Evolutionary conservation across 2,329 filamentous ascomycete genomes (phyloP), one percentile per base, ranked within the genome.

Genomic region (Cercospora brassicicola): DNA sequence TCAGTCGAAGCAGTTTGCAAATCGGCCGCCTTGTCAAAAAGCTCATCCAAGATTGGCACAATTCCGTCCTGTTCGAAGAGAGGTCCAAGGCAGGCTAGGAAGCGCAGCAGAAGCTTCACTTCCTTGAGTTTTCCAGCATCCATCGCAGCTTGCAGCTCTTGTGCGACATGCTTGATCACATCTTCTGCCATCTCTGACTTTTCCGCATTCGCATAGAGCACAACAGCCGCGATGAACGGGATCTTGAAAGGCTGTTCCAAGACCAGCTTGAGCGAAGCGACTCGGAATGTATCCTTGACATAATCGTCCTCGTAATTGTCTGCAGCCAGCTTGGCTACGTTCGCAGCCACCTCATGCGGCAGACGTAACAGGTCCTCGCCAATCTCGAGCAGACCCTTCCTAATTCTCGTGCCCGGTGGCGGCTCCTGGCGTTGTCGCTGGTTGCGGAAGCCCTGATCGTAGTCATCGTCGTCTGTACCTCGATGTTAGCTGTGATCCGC

Each of bases 181-280:
- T 93, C 88, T 42, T 85, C 85, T 33, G 90, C 87, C 39, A 96
- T 84, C 72, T 95, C 91, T 4, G 90, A 85, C 77, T 92, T 93
- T 74, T 91, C 82, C 28, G 88, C 87, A 81, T 98, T 97, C 72
- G 90, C 87, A 66, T 93, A 87, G 67, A 97, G 85, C 53, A 96
- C 86, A 13, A 94, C 89, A 20, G 91, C 92, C 9, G 94, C 93
- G 42, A 96, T 86, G 78, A 97, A 98, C 0, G 95, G 94, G n/a
- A 93, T 96, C 84, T 98, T 98, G 80, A 99, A 90, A 0, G 95
- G 95, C 81, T 99, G 95, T 82, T 99, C 95, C 39, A 92, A 79
- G 53, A 91, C 86, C 86, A 98, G 85, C 80, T 94, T 91, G 67
- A 94, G 82, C 7, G 89, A 84, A 31, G 96, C 85, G 66, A 90